Evolutionary conservation across 1,139 yeast species (phyloP).

Genomic region (Hansenula sp.): DNA sequence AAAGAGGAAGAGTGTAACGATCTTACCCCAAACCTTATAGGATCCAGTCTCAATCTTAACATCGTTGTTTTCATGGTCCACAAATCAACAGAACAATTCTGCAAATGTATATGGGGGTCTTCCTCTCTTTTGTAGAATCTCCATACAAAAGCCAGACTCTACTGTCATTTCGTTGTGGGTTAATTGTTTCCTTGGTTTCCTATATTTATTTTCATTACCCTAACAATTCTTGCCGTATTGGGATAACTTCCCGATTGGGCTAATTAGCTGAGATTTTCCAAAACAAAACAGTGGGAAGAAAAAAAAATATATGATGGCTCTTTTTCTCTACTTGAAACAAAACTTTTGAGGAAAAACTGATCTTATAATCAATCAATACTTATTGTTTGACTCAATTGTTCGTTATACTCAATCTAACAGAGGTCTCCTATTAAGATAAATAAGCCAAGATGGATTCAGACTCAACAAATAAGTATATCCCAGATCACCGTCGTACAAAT

Average conservation of each 20-base stretch:
- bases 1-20: not conserved
- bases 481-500: constrained; percentile 96
- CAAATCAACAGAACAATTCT: too few relatives aligned
- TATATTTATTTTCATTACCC: constrained; percentile 1
- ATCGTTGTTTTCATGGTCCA: too few relatives aligned
- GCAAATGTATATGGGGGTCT: not conserved
- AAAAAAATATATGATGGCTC: not conserved
- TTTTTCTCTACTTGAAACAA: not conserved
- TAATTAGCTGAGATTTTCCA: constrained; percentile 1
- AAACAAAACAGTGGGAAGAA: not conserved
- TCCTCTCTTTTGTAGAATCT: too few relatives aligned
- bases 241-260: constrained; percentile 6
- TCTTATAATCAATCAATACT: not conserved
- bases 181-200: not conserved
- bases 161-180: not conserved
- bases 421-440: not conserved
- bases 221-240: not conserved
- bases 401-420: not conserved
- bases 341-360: not conserved
- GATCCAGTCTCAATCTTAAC: too few relatives aligned
- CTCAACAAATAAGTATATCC: constrained; percentile 81
- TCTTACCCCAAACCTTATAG: not conserved
- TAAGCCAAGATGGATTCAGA: constrained; percentile 68
- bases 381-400: not conserved
- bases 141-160: not conserved